These are phyloP conservation scores for Pestalotiopsis sp. DNA, from an alignment of 2,329 filamentous ascomycete species.

Conservation along the genomic window DNA sequence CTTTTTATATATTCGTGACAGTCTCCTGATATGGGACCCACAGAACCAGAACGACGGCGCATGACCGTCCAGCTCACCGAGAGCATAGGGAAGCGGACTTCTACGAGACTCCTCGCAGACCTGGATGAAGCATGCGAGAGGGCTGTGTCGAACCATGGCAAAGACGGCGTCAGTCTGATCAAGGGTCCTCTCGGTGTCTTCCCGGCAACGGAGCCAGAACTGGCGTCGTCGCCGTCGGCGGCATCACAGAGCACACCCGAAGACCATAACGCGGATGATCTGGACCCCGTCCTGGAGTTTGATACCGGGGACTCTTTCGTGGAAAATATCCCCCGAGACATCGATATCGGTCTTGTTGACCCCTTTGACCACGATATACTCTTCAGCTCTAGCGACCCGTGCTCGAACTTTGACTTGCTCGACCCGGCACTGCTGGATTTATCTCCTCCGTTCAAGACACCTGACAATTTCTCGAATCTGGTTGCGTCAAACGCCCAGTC, in stretches of 20 bases:
- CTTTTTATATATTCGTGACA: background rate
- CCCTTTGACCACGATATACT: background rate
- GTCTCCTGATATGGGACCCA: background rate
- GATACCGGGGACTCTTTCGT: background rate
- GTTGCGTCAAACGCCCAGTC: background rate
- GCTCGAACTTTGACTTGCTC: background rate
- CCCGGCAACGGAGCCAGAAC: background rate
- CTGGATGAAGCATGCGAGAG: slow-evolving; percentile 17
- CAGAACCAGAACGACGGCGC: slow-evolving; percentile 28
- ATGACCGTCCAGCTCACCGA: slow-evolving; percentile 36
- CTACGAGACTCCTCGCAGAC: slow-evolving; percentile 23
- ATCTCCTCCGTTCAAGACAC: background rate
- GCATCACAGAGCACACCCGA: background rate
- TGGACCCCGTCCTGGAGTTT: background rate
- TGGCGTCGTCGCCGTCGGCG: background rate
- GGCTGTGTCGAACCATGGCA: background rate
- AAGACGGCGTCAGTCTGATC: slow-evolving; percentile 4
- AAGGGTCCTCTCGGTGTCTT: slow-evolving; percentile 18
- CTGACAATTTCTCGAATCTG: background rate
- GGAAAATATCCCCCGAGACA: background rate
- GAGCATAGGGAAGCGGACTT: slow-evolving; percentile 27
- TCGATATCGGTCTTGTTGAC: background rate
- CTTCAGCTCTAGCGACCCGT: background rate
- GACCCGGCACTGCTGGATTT: background rate
- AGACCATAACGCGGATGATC: background rate